Evolutionary conservation across 441 rosid genomes (phyloP).

Genomic region (Adansonia gregorii): DNA sequence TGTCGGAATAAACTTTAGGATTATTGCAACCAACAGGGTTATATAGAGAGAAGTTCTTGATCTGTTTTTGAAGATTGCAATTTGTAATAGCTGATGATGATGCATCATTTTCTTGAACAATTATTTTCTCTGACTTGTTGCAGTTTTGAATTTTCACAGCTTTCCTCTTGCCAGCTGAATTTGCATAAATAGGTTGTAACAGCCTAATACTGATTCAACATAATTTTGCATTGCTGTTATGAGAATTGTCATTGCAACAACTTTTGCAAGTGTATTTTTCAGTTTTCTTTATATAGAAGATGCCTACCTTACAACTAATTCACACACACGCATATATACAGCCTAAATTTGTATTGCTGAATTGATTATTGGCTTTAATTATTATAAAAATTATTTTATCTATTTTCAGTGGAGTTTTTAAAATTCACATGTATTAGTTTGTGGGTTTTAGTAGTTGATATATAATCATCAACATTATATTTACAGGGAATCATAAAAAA

Average conservation of each 20-base stretch:
- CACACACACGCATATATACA: background rate
- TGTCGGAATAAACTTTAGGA: conserved; percentile 1
- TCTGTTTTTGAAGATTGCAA: background rate
- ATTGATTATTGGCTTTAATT: background rate
- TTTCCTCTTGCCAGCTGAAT: background rate
- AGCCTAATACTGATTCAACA: conserved; percentile 3
- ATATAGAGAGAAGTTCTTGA: background rate
- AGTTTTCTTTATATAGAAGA: conserved; percentile 18
- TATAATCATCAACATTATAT: too few relatives aligned
- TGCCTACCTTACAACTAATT: conserved; percentile 18
- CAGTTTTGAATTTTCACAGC: background rate
- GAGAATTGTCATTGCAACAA: conserved; percentile 8
- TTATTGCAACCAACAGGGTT: background rate
- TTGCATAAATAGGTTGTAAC: background rate
- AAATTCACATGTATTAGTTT: too few relatives aligned
- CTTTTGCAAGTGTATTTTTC: conserved; percentile 6
- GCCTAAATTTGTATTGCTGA: background rate
- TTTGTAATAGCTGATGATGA: conserved; percentile 5
- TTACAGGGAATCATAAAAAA: too few relatives aligned
- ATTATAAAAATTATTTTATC: background rate
- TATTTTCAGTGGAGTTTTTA: too few relatives aligned
- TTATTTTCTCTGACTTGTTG: background rate
- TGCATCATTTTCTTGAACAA: background rate
- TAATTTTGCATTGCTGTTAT: conserved; percentile 9
- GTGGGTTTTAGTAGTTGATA: too few relatives aligned